Conservation (phyloP, 208 protist species). For the Kentomonas sorsogonicus region DNA sequence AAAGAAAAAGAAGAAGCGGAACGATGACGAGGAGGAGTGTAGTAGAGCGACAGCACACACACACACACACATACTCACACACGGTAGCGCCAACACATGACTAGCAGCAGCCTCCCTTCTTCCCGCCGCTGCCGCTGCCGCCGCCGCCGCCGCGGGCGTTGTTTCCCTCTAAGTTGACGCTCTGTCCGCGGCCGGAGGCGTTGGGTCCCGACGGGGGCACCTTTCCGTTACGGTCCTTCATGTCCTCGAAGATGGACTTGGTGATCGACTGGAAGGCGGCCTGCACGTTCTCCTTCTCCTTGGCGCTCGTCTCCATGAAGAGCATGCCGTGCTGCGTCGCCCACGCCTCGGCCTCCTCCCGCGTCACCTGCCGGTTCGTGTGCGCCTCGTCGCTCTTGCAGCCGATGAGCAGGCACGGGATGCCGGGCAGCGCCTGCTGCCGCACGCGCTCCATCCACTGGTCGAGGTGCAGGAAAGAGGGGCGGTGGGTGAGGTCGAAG, state of each 20-base stretch:
- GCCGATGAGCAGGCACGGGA: slow-evolving; percentile 93
- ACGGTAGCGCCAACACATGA: neutral
- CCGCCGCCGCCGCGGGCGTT: slow-evolving; percentile 12
- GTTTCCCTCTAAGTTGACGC: slow-evolving; percentile 44
- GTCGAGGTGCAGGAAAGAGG: slow-evolving; percentile 94
- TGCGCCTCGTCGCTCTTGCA: slow-evolving; percentile 96
- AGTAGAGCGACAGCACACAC: neutral
- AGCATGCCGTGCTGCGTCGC: slow-evolving; percentile 82
- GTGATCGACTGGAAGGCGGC: slow-evolving; percentile 90
- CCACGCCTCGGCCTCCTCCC: slow-evolving; percentile 81
- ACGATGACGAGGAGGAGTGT: slow-evolving; percentile 2
- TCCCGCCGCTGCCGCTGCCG: no score
- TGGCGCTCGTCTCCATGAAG: slow-evolving; percentile 89
- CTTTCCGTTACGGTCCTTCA: slow-evolving; percentile 81
- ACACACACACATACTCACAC: slow-evolving; percentile 7
- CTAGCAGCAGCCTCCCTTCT: slow-evolving; percentile 42
- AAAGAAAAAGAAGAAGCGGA: neutral
- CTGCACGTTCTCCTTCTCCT: slow-evolving; percentile 90
- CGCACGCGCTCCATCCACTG: slow-evolving; percentile 97
- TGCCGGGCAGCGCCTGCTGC: slow-evolving; percentile 87
- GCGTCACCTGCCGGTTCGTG: slow-evolving; percentile 67
- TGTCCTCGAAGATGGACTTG: slow-evolving; percentile 83
- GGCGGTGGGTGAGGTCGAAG: slow-evolving; percentile 96
- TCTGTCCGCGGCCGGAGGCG: slow-evolving; percentile 38
- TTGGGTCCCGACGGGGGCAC: slow-evolving; percentile 24